A percentile compares a stretch with the other conserved stretches of the same genome.
These are phyloP conservation scores for Elsinoe ampelina DNA, from an alignment of 2,329 filamentous ascomycete species.

Conservation along the genomic window DNA sequence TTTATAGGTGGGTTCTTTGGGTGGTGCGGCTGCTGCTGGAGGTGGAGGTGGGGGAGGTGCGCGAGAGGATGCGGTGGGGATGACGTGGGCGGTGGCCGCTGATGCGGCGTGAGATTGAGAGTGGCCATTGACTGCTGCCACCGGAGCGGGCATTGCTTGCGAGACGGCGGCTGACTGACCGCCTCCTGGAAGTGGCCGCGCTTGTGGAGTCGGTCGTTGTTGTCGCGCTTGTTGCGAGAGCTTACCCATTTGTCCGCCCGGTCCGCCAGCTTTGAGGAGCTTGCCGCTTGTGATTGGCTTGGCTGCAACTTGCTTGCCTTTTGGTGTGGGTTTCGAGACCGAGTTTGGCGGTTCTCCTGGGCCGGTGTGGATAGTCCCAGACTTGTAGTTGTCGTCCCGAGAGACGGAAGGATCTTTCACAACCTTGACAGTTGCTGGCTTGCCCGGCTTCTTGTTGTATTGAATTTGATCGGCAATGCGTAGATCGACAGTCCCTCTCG, in stretches of 20 bases:
- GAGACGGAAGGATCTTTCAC: constrained; percentile 72
- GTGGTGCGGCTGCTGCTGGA: constrained; percentile 48
- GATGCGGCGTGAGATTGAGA: constrained; percentile 33
- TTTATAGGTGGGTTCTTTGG: constrained; percentile 70
- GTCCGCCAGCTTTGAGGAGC: constrained; percentile 83
- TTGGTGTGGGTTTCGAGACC: constrained; percentile 73
- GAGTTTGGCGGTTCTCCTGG: constrained; percentile 77
- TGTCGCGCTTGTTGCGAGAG: constrained; percentile 46
- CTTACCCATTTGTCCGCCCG: constrained; percentile 69
- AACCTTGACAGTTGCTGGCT: constrained; percentile 79
- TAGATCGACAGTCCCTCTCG: constrained; percentile 71
- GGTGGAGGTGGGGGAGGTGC: constrained; percentile 56
- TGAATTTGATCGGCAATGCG: constrained; percentile 79
- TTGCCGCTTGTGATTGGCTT: constrained; percentile 91
- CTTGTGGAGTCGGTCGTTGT: constrained; percentile 41
- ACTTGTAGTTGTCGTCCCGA: constrained; percentile 82
- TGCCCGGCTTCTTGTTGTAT: constrained; percentile 96
- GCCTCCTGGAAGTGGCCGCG: constrained; percentile 27
- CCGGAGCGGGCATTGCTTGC: constrained; percentile 30
- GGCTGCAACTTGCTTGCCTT: constrained; percentile 73
- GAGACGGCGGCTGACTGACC: constrained; percentile 24
- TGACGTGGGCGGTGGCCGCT: constrained; percentile 34
- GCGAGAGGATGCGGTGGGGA: constrained; percentile 36
- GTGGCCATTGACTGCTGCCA: constrained; percentile 43
- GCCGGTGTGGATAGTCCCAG: constrained; percentile 76